phyloP scores from a whole-genome alignment of 148 eudicot genomes.

The Camellia lanceoleosa region DNA sequence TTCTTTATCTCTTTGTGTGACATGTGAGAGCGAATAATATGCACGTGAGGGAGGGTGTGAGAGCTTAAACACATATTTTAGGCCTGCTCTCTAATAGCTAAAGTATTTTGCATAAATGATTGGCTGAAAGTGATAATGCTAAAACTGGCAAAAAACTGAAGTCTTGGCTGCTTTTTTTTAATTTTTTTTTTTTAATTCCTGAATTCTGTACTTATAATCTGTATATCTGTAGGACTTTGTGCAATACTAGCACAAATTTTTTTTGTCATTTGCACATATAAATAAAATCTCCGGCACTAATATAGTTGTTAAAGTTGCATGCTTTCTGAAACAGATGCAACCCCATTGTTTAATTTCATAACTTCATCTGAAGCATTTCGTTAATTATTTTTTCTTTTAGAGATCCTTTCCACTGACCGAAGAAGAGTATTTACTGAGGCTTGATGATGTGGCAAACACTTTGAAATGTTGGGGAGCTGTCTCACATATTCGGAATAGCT shows the following conservation, averaged over 20 bases:
- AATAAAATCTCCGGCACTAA: background rate
- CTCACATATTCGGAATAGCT: conserved; percentile 84
- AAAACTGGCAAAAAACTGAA: too few relatives aligned
- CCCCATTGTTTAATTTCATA: background rate
- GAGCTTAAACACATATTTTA: too few relatives aligned
- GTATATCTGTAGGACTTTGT: too few relatives aligned
- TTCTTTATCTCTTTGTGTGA: background rate
- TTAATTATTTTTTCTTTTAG: conserved; percentile 29
- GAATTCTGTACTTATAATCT: too few relatives aligned
- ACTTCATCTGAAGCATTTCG: background rate
- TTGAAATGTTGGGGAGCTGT: conserved; percentile 99
- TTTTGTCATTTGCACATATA: too few relatives aligned
- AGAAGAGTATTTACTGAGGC: conserved; percentile 90
- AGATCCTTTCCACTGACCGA: conserved; percentile 91
- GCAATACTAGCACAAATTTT: too few relatives aligned
- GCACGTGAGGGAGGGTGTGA: too few relatives aligned
- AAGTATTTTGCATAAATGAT: too few relatives aligned
- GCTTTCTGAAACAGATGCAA: background rate
- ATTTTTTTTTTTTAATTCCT: too few relatives aligned
- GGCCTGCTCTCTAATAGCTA: too few relatives aligned
- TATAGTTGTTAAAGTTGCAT: background rate
- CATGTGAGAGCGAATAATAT: background rate
- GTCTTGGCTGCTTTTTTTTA: too few relatives aligned
- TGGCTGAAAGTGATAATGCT: too few relatives aligned
- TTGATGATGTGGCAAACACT: conserved; percentile 93